Evolutionary conservation across 352 stramenopile species (phyloP).

Genomic region (Phytophthora agathidicida): DNA sequence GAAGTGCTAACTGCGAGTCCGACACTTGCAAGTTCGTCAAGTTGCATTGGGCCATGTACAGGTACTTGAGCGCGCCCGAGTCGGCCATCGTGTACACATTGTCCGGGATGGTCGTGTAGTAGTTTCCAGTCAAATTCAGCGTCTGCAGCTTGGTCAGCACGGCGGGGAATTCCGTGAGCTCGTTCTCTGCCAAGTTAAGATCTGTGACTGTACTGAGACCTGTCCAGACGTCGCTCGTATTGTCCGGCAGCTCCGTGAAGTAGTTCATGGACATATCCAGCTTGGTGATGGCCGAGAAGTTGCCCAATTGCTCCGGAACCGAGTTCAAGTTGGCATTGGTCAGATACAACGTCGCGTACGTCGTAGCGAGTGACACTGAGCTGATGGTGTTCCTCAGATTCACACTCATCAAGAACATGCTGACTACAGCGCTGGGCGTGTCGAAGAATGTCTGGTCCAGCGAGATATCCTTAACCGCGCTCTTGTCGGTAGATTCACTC

Average conservation of each 20-base stretch:
- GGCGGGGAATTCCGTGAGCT: slow-evolving; percentile 45
- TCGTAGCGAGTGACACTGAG: slow-evolving; percentile 33
- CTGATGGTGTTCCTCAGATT: slow-evolving; percentile 45
- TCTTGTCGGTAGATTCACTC: slow-evolving; percentile 36
- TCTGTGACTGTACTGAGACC: slow-evolving; percentile 40
- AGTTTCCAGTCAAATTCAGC: slow-evolving; percentile 58
- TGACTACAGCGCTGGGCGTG: slow-evolving; percentile 37
- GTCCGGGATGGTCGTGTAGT: slow-evolving; percentile 48
- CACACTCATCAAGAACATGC: slow-evolving; percentile 45
- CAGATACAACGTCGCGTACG: slow-evolving; percentile 40
- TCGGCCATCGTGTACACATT: slow-evolving; percentile 51
- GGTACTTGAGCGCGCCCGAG: slow-evolving; percentile 41
- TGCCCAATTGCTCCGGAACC: slow-evolving; percentile 42
- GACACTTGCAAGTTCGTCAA: slow-evolving; percentile 64
- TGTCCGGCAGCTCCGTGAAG: slow-evolving; percentile 45
- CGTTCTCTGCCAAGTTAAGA: slow-evolving; percentile 49
- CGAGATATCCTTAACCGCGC: slow-evolving; percentile 48
- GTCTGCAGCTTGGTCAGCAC: slow-evolving; percentile 37
- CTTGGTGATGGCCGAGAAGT: slow-evolving; percentile 35
- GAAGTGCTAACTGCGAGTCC: slow-evolving; percentile 34
- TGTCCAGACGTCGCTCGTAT: slow-evolving; percentile 35
- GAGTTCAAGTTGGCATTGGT: slow-evolving; percentile 55
- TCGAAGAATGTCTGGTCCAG: slow-evolving; percentile 64
- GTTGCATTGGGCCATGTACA: slow-evolving; percentile 58
- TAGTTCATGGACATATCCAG: slow-evolving; percentile 60